phyloP scores from a whole-genome alignment of 305 asterid genomes.

The Fraxinus latifolia region DNA sequence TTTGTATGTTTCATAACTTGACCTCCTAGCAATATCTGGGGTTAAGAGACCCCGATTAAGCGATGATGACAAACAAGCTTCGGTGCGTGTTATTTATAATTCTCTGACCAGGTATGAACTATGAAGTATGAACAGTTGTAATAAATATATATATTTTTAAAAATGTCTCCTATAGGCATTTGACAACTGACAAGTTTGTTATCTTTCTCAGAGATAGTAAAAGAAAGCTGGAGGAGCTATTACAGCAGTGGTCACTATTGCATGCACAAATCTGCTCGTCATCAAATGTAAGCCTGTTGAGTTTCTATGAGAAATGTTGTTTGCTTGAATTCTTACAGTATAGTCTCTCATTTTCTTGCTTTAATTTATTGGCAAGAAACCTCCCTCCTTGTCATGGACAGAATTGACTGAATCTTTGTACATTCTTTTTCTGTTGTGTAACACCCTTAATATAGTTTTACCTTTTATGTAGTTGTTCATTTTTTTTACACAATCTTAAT shows the following conservation, averaged over 20 bases:
- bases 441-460: background rate
- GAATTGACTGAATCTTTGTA: background rate
- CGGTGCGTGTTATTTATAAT: conserved; percentile 65
- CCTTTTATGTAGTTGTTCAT: background rate
- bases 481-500: background rate
- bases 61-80: conserved; percentile 65
- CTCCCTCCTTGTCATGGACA: background rate
- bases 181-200: background rate
- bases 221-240: conserved; percentile 77
- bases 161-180: background rate
- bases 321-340: conserved; percentile 7
- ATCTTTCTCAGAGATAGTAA: conserved; percentile 69
- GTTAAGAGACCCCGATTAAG: conserved; percentile 71
- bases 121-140: background rate
- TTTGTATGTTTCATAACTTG: conserved; percentile 41
- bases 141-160: background rate
- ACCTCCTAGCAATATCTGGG: conserved; percentile 59
- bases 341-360: conserved; percentile 12
- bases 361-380: background rate
- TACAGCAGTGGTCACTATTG: conserved; percentile 89
- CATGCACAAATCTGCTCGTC: conserved; percentile 64
- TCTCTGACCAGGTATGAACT: conserved; percentile 66
- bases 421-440: background rate
- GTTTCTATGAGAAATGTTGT: conserved; percentile 4
- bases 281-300: conserved; percentile 43